Evolutionary conservation across 306 rosid genomes (phyloP), one percentile per base, ranked within the genome.

Genomic region (Dalbergia cochinchinensis): DNA sequence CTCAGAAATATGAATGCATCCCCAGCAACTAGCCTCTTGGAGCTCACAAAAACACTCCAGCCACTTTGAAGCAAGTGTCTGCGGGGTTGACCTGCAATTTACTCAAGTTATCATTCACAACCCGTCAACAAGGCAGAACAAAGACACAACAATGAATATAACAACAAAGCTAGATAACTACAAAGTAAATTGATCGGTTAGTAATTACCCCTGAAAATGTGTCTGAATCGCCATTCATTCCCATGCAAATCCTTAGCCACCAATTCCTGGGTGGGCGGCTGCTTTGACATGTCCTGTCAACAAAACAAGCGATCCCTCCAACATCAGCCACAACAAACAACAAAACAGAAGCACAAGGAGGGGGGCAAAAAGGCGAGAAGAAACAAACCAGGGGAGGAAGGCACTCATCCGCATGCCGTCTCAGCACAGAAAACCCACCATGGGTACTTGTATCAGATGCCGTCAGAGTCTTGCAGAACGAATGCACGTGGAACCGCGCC

Each of bases 381-480:
- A 78, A 48, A 76, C 94, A 51, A 80, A 92, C 98, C 94, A 94
- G 86, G 5, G 89, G 94, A 5, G 98, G 98, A 85, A 94, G 95
- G 60, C 98, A 94, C 69, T 94, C 98, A 73, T 91, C 98, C 1
- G 98, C 98, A 80, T 94, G 98, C 19, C 98, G 90, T 68, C 95
- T 89, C 70, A 94, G 86, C 41, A 94, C 98, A 0, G 98, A 94
- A 83, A 94, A 94, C 31, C 98, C 98, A 44, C 98, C 98, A 57
- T 94, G 98, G 20, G 98, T 94, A 78, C 98, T 94, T 3, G 98
- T 94, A 83, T 94, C 98, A 0, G 98, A 94, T 10, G 98, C 98
- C 11, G 98, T 91, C 73, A 94, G 83, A 10, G 98, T 91, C 80
- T 92, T 94, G 76, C 97, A 90, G 78, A 94, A 94, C 0, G 98